Base-by-base conservation (phyloP, 768 basidiomycete genomes). In the Fomitopsis pulvina region DNA sequence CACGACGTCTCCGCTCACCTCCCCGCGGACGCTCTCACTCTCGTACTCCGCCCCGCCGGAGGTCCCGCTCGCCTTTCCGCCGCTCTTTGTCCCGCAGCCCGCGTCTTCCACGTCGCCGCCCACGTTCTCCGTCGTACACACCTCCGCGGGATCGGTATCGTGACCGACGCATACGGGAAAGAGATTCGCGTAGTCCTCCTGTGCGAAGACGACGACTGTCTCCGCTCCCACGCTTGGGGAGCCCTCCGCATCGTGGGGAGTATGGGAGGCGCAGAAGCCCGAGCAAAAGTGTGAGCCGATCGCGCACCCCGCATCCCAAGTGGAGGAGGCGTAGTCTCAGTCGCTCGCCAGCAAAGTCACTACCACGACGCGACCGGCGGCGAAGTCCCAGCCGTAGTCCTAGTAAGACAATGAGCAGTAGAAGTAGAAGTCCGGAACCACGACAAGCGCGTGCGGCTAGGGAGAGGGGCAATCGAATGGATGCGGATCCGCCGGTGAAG, bases 121-220 rank as follows among this genome's bases (percentile, higher is more conserved):
- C 66, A 10, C 72, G 66, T 56, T 64, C 79, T 60, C 63, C 77
- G 61, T 77, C 81, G 0, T 6, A 37, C 34, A 7, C 67, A 5
- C 72, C 79, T 1, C 80, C 78, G 6, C 71, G 71, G 40, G 70
- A 72, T 32, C 59, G 52, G 14, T 48, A 56, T 4, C 53, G 60
- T 4, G 58, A 60, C 41, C 56, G 63, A 29, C 57, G 60, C 40
- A 34, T 22, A 11, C 49, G 56, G 46, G 48, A 45, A 4, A 50
- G 62, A 24, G 73, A 72, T 54, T 80, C 77, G 52, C 78, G 79
- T 41, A 82, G 80, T 59, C 85, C 81, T 0, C 79, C 70, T 20
- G 54, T 64, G 10, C 62, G 66, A 9, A 57, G 64, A 20, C 63
- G 69, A 27, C 58, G 67, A 21, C 41, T 61, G 12, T 70, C 69